phyloP scores from a whole-genome alignment of 495 filamentous ascomycete species.

The Xylaria venustula region DNA sequence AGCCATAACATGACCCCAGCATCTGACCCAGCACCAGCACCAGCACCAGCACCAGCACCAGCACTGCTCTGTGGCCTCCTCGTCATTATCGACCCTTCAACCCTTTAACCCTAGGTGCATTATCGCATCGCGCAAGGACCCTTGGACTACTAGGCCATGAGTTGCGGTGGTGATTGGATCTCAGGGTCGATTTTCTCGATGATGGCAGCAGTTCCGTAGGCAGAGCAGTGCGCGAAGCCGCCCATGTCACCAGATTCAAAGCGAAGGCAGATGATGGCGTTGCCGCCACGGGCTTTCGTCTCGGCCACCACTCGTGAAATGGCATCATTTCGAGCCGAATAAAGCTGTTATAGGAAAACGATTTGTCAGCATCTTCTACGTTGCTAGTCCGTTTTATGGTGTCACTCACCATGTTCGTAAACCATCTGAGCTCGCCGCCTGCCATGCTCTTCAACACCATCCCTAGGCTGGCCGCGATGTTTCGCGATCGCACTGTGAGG shows the following conservation, averaged over 20 bases:
- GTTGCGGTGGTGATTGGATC: conserved; percentile 17
- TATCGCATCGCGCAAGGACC: neutral
- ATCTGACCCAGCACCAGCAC: too few species aligned
- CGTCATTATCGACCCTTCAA: too few species aligned
- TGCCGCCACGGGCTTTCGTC: conserved; percentile 56
- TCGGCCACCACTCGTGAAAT: conserved; percentile 55
- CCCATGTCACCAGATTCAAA: conserved; percentile 53
- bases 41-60: too few species aligned
- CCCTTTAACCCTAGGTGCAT: too few species aligned
- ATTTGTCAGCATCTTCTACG: too few species aligned
- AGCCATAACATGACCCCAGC: too few species aligned
- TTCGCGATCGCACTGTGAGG: conserved; percentile 57
- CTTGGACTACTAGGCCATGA: neutral
- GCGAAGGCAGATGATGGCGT: conserved; percentile 56
- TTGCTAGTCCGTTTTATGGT: too few species aligned
- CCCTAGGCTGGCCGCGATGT: conserved; percentile 43
- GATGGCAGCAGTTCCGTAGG: conserved; percentile 58
- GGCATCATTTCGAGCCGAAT: conserved; percentile 55
- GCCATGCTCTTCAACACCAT: conserved; percentile 49
- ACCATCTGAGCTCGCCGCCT: conserved; percentile 57
- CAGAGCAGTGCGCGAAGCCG: conserved; percentile 56
- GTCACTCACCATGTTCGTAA: conserved; percentile 50
- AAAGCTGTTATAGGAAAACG: conserved; percentile 44
- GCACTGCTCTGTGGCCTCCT: too few species aligned
- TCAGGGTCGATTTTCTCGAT: conserved; percentile 45